phyloP scores from a whole-genome alignment of 192 early-diverging fungal genomes.

The Dispira parvispora region DNA sequence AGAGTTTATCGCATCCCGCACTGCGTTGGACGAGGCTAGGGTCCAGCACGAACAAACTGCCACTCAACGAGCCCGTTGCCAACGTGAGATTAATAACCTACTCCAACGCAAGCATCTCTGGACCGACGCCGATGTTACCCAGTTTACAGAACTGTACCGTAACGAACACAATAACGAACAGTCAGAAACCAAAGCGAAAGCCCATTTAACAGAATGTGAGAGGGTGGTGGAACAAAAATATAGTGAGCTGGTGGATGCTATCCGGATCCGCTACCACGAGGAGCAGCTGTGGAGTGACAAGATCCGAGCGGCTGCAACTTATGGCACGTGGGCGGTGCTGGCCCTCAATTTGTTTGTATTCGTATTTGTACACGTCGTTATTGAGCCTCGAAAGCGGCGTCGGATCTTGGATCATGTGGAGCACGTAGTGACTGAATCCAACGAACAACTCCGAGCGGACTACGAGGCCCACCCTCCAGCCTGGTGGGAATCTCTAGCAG shows the following conservation, averaged over 20 bases:
- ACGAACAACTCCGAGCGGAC: neutral
- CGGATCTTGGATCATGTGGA: conserved; percentile 54
- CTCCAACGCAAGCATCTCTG: conserved; percentile 63
- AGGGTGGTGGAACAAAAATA: conserved; percentile 44
- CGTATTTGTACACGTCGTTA: conserved; percentile 49
- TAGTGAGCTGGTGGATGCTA: conserved; percentile 39
- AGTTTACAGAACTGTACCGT: conserved; percentile 60
- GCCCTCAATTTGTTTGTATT: conserved; percentile 46
- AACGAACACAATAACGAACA: conserved; percentile 48
- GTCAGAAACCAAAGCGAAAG: conserved; percentile 24
- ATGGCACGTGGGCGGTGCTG: conserved; percentile 58
- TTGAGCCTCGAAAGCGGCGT: conserved; percentile 51
- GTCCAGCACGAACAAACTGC: conserved; percentile 35
- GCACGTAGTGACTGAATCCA: neutral
- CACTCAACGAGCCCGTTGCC: conserved; percentile 34
- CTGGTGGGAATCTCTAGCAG: neutral
- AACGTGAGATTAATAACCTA: conserved; percentile 60
- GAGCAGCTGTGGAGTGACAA: conserved; percentile 80
- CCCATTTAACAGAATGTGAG: conserved; percentile 34
- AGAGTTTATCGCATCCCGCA: conserved; percentile 29
- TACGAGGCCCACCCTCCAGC: neutral
- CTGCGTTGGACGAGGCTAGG: conserved; percentile 29
- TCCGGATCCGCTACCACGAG: conserved; percentile 66
- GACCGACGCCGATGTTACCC: conserved; percentile 52
- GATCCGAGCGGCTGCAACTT: conserved; percentile 57